These are phyloP conservation scores for Colletotrichum somersetense DNA, from an alignment of 2,329 filamentous ascomycete genomes.

Conservation along the genomic window DNA sequence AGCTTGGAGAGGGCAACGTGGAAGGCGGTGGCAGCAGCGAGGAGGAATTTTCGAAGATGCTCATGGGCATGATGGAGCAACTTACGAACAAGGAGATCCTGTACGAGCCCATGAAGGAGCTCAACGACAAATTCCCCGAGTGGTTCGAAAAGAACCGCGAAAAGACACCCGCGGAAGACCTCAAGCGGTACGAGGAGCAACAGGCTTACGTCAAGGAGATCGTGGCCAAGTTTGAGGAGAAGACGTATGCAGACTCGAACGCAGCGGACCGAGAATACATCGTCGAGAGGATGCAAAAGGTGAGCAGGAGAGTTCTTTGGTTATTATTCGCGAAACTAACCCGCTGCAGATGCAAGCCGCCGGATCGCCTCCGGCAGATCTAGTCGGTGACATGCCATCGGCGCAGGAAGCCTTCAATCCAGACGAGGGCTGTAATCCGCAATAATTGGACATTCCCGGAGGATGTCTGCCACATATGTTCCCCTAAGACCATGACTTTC, in stretches of 20 bases:
- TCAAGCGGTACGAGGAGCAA: constrained; percentile 86
- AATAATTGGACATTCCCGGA: constrained; percentile 58
- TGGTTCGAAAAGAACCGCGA: constrained; percentile 86
- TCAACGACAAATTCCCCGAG: constrained; percentile 89
- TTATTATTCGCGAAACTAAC: constrained; percentile 41
- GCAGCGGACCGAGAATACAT: constrained; percentile 88
- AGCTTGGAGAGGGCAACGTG: constrained; percentile 76
- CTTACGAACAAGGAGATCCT: constrained; percentile 98
- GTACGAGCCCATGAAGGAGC: constrained; percentile 98
- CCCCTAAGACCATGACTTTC: constrained; percentile 42
- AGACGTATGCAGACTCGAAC: constrained; percentile 85
- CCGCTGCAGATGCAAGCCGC: constrained; percentile 89
- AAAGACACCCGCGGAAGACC: constrained; percentile 76
- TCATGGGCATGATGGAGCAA: constrained; percentile 99
- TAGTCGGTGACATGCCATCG: constrained; percentile 90
- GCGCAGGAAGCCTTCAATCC: constrained; percentile 78
- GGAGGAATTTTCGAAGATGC: constrained; percentile 93
- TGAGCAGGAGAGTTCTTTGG: constrained; percentile 56
- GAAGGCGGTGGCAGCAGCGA: constrained; percentile 71
- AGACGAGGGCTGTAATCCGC: constrained; percentile 73
- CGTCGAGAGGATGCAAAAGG: constrained; percentile 98
- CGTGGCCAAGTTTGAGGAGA: constrained; percentile 87
- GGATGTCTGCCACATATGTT: constrained; percentile 36
- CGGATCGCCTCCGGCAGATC: constrained; percentile 88
- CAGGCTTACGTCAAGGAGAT: constrained; percentile 85